These are phyloP conservation scores for Fusarium chuoi DNA, from an alignment of 2,329 filamentous ascomycete species.

Conservation along the genomic window DNA sequence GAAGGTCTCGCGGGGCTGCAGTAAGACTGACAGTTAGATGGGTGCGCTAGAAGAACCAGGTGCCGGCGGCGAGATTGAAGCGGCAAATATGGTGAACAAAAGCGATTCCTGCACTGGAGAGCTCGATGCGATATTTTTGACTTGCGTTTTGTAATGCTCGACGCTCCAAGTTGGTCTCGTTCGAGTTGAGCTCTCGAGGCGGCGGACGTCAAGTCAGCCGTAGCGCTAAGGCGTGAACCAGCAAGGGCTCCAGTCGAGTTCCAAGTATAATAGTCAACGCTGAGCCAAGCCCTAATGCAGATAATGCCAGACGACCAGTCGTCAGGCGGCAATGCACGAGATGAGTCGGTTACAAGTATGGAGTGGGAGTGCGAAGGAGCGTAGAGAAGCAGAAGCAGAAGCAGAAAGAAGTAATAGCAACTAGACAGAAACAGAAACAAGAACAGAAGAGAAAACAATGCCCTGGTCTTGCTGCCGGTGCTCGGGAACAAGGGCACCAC, in stretches of 20 bases:
- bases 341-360: slow-evolving; percentile 32
- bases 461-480: slow-evolving; percentile 14
- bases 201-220: slow-evolving; percentile 43
- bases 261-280: slow-evolving; percentile 31
- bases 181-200: slow-evolving; percentile 28
- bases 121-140: slow-evolving; percentile 9
- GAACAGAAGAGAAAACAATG: slow-evolving; percentile 37
- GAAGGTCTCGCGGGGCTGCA: slow-evolving; percentile 35
- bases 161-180: slow-evolving; percentile 18
- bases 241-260: slow-evolving; percentile 40
- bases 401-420: slow-evolving; percentile 29
- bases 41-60: slow-evolving; percentile 11
- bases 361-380: slow-evolving; percentile 41
- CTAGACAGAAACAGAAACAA: slow-evolving; percentile 22
- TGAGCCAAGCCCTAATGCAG: slow-evolving; percentile 46
- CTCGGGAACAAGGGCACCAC: slow-evolving; percentile 33
- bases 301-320: slow-evolving; percentile 46
- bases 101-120: slow-evolving; percentile 26
- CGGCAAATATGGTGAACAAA: slow-evolving; percentile 5
- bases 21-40: slow-evolving; percentile 33
- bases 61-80: slow-evolving; percentile 24
- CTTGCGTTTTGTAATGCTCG: slow-evolving; percentile 25
- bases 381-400: slow-evolving; percentile 42
- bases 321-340: slow-evolving; percentile 41
- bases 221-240: slow-evolving; percentile 36